These are phyloP conservation scores for Tolypocladium inflatum DNA, from an alignment of 2,329 filamentous ascomycete genomes.

Conservation along the genomic window DNA sequence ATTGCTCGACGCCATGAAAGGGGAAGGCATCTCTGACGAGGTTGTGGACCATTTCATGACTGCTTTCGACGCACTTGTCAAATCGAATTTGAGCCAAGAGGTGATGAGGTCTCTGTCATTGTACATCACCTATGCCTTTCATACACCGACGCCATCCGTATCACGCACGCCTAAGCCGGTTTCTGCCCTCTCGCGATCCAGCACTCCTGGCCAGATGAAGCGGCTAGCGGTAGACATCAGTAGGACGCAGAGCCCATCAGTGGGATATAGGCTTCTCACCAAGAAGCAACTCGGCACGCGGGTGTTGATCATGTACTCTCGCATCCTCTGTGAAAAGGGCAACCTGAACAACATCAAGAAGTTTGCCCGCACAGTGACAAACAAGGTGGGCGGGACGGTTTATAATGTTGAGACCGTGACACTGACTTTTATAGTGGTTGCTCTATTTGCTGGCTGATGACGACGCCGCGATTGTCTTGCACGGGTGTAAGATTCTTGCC, in stretches of 20 bases:
- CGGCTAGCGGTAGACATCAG: constrained; percentile 26
- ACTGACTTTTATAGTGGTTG: constrained; percentile 56
- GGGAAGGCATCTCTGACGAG: constrained; percentile 63
- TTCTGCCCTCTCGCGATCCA: constrained; percentile 27
- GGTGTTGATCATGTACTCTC: constrained; percentile 68
- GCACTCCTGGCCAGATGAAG: constrained; percentile 28
- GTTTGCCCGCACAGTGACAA: constrained; percentile 90
- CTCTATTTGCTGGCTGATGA: constrained; percentile 84
- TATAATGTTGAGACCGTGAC: not conserved
- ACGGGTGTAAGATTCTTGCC: constrained; percentile 74
- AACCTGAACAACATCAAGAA: constrained; percentile 65
- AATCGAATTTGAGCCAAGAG: constrained; percentile 73
- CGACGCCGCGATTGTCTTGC: constrained; percentile 71
- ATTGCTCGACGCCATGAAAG: constrained; percentile 82
- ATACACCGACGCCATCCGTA: constrained; percentile 41
- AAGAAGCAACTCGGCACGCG: constrained; percentile 65
- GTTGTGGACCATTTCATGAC: constrained; percentile 67
- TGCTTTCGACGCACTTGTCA: constrained; percentile 71
- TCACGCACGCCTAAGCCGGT: constrained; percentile 41
- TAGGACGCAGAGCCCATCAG: constrained; percentile 17
- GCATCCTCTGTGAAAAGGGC: constrained; percentile 65
- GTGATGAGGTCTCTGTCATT: constrained; percentile 79
- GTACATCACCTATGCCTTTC: constrained; percentile 87
- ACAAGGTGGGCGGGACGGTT: constrained; percentile 53
- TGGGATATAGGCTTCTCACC: constrained; percentile 33